Evolutionary conservation across 139 green algal species (phyloP).

Genomic region (Coelastrella sp.): DNA sequence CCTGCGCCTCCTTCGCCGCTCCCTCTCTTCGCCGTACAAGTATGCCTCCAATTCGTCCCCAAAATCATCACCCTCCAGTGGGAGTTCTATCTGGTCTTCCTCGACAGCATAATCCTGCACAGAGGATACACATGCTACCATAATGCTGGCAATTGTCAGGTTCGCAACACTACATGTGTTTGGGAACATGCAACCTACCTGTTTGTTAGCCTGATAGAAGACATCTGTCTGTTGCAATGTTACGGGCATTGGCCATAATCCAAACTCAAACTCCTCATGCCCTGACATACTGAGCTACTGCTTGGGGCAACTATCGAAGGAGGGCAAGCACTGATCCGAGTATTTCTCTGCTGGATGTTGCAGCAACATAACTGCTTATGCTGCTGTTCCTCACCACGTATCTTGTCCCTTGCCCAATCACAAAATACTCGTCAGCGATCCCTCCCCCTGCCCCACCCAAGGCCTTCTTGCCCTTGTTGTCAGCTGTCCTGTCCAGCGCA

Average conservation of each 20-base stretch:
- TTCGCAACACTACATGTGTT: neutral
- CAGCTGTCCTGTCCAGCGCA: neutral
- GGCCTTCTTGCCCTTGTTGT: neutral
- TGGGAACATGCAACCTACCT: neutral
- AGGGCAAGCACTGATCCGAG: neutral
- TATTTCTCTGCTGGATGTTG: neutral
- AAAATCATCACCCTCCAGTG: slow-evolving; percentile 10
- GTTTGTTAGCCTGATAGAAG: too few relatives aligned
- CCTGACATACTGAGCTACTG: too few relatives aligned
- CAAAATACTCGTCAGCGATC: slow-evolving; percentile 20
- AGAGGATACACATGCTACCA: neutral
- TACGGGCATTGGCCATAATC: too few relatives aligned
- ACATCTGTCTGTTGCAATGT: too few relatives aligned
- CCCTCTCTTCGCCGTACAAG: neutral
- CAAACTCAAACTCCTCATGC: too few relatives aligned
- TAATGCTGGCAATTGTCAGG: neutral
- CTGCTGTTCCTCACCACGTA: neutral
- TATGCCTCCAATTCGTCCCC: slow-evolving; percentile 19
- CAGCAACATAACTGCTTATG: neutral
- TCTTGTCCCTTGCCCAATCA: neutral
- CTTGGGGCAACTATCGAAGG: neutral
- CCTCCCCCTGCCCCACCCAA: neutral
- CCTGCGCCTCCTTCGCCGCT: neutral
- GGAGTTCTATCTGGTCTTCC: neutral
- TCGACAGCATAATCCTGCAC: neutral